These are phyloP conservation scores for Pythium aristosporum DNA, from an alignment of 352 stramenopile genomes.

Conservation along the genomic window DNA sequence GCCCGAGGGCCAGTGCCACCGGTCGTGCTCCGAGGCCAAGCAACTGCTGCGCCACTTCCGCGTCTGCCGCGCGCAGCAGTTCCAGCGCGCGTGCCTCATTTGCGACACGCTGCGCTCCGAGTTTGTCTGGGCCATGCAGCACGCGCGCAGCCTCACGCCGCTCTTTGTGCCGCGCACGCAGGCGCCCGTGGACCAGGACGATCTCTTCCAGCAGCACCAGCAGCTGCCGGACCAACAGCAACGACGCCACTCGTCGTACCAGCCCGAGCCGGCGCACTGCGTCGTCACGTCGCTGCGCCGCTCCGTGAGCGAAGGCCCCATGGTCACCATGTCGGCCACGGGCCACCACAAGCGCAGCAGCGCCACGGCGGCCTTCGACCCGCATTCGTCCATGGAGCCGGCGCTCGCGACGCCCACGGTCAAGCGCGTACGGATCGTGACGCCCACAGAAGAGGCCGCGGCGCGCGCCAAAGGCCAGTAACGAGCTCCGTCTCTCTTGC, in stretches of 20 bases:
- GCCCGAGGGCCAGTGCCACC: slow-evolving; percentile 37
- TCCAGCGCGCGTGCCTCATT: slow-evolving; percentile 28
- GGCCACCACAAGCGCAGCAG: slow-evolving; percentile 22
- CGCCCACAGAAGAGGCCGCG: slow-evolving; percentile 12
- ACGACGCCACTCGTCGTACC: slow-evolving; percentile 21
- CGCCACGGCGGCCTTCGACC: background rate
- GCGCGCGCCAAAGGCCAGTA: background rate
- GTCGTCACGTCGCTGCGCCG: slow-evolving; percentile 8
- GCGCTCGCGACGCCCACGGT: slow-evolving; percentile 2
- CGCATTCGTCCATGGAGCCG: background rate
- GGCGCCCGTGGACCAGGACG: background rate
- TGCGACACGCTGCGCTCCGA: slow-evolving; percentile 31
- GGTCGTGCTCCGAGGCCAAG: slow-evolving; percentile 47
- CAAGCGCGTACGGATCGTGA: slow-evolving; percentile 27
- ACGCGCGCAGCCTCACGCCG: slow-evolving; percentile 38
- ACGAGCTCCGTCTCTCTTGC: background rate
- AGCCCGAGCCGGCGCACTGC: background rate
- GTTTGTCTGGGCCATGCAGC: slow-evolving; percentile 39
- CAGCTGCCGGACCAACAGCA: slow-evolving; percentile 6
- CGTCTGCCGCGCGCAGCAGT: slow-evolving; percentile 34
- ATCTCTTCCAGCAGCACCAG: slow-evolving; percentile 2
- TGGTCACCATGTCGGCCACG: slow-evolving; percentile 18
- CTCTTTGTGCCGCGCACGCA: slow-evolving; percentile 25
- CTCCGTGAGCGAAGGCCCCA: slow-evolving; percentile 23
- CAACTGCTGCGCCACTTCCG: slow-evolving; percentile 49